A percentile compares a stretch with the other conserved stretches of the same genome.
Conservation (phyloP, 1,139 yeast genomes). For the Magnusiomyces sp. region DNA sequence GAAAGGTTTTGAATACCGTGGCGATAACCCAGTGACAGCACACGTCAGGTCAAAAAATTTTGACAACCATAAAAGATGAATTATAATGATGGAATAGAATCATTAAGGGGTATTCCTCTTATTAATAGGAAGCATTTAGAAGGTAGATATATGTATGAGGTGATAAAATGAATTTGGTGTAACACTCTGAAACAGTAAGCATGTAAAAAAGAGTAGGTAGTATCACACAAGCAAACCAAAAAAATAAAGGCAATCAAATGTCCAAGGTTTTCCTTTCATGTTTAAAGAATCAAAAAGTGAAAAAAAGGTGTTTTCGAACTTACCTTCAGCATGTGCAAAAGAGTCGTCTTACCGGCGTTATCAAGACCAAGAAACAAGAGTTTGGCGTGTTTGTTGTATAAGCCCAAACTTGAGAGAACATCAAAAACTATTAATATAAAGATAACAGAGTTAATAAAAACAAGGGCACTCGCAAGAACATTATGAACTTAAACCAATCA, state of each 20-base stretch:
- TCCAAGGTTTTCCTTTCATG: no score
- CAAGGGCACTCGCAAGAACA: neutral
- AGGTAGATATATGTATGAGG: neutral
- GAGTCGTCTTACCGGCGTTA: conserved; percentile 97
- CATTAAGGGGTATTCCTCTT: no score
- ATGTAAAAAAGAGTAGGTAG: no score
- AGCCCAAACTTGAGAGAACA: conserved; percentile 84
- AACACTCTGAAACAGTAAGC: no score
- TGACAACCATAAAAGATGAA: no score
- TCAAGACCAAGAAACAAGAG: conserved; percentile 91
- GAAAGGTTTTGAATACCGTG: neutral
- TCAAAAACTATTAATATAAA: conserved; percentile 54
- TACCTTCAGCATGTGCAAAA: conserved; percentile 83
- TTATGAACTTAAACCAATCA: conserved; percentile 4
- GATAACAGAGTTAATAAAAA: neutral
- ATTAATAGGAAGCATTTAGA: neutral
- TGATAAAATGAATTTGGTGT: neutral
- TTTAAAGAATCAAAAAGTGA: no score
- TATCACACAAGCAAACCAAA: no score
- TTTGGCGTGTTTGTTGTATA: conserved; percentile 97
- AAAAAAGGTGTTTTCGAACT: conserved; percentile 2
- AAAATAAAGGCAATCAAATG: no score
- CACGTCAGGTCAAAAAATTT: no score
- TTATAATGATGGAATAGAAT: no score
- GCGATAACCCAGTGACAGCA: neutral